phyloP scores from a whole-genome alignment of 208 protist genomes.

The Wallacemonas sp. region DNA sequence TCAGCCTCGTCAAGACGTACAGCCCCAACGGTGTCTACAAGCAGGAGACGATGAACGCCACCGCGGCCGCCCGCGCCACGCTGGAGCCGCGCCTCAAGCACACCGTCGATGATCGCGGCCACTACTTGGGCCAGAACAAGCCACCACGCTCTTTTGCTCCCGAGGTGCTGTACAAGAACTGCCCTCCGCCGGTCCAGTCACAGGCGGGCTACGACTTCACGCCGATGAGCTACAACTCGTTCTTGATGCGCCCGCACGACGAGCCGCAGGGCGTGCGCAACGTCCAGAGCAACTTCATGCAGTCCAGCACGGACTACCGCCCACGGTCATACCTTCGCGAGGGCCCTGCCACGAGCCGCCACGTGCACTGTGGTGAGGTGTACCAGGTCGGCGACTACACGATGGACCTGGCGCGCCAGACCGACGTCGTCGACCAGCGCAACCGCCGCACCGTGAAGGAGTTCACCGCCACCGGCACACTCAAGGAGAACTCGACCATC shows the following conservation, averaged over 20 bases:
- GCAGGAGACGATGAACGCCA: constrained; percentile 40
- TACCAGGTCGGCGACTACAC: constrained; percentile 90
- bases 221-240: constrained; percentile 76
- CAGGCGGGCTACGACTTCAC: constrained; percentile 89
- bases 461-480: constrained; percentile 55
- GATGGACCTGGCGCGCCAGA: constrained; percentile 61
- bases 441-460: constrained; percentile 61
- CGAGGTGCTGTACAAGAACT: constrained; percentile 73
- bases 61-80: constrained; percentile 28
- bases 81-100: constrained; percentile 61
- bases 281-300: constrained; percentile 76
- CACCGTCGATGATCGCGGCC: constrained; percentile 57
- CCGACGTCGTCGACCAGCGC: constrained; percentile 61
- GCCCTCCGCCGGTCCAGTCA: constrained; percentile 70
- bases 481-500: constrained; percentile 62
- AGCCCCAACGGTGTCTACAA: constrained; percentile 68
- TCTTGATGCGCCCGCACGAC: constrained; percentile 62
- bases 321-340: constrained; percentile 74
- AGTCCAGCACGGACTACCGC: constrained; percentile 70
- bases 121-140: constrained; percentile 49
- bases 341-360: constrained; percentile 51
- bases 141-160: constrained; percentile 71
- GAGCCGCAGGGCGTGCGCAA: constrained; percentile 60
- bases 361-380: constrained; percentile 86
- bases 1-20: constrained; percentile 58